Conservation (phyloP, 495 filamentous ascomycete genomes). For the Xylaria curta region DNA sequence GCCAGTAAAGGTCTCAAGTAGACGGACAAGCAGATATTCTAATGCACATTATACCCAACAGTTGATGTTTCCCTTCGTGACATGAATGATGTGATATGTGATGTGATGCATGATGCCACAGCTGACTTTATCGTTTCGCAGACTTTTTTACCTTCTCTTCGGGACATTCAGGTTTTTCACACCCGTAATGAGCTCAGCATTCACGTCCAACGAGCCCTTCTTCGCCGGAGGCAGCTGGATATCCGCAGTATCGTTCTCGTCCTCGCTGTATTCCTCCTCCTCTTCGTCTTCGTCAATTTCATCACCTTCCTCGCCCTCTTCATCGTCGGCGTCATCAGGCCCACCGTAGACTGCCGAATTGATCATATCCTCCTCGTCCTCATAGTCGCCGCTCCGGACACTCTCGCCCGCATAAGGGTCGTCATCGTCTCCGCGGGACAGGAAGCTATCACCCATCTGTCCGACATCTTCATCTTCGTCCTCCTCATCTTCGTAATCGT, state of each 20-base stretch:
- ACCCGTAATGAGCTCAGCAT: conserved; percentile 59
- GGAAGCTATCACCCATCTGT: conserved; percentile 63
- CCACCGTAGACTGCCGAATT: conserved; percentile 41
- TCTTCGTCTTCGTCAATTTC: conserved; percentile 37
- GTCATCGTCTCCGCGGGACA: conserved; percentile 50
- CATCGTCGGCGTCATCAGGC: conserved; percentile 45
- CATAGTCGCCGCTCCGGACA: conserved; percentile 45
- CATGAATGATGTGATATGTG: background rate
- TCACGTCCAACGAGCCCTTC: conserved; percentile 43
- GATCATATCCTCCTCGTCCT: conserved; percentile 47
- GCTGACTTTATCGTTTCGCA: background rate
- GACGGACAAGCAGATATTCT: background rate
- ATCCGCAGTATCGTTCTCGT: conserved; percentile 37
- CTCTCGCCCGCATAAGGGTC: conserved; percentile 36
- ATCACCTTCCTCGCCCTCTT: conserved; percentile 41
- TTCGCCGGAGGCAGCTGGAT: conserved; percentile 27
- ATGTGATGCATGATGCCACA: background rate
- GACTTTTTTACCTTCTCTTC: conserved; percentile 36
- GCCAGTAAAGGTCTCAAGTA: background rate
- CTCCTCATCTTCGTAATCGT: conserved; percentile 56
- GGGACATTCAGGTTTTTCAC: conserved; percentile 50
- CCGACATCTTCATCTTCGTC: conserved; percentile 52
- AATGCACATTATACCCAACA: conserved; percentile 13
- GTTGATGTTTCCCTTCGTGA: background rate
- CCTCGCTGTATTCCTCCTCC: conserved; percentile 40